Base-by-base conservation (phyloP, 2,329 filamentous ascomycete species). In the Aspergillus spinulosporus region DNA sequence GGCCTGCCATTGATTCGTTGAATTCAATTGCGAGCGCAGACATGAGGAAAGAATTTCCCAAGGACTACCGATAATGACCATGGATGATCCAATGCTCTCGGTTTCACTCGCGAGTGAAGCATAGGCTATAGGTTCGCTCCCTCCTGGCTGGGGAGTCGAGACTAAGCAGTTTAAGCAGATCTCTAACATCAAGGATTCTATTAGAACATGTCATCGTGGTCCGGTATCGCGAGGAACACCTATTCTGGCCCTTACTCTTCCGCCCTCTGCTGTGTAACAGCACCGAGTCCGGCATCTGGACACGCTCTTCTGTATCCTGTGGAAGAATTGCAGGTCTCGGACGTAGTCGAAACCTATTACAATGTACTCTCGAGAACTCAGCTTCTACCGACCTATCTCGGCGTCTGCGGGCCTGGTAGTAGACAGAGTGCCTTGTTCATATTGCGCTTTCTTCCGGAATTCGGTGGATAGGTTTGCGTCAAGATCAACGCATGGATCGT, bases 41-140 rank as follows among this genome's bases (percentile, higher is more conserved):
- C 36, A 14, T 51, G 53, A 46, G 37, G 49, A 37, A 45, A 21
- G 49, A 44, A 45, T 51, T 52, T 4, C 40, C 15, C n/a, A 8
- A 39, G 45, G 14, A 12, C 14, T 52, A 32, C 50, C 50, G 36
- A 52, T n/a, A 42, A 7, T 40, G 50, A 14, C 14, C 11, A 39
- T 37, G 12, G 11, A 15, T 32, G 32, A 37, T 37, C 34, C 34
- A 12, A 37, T 11, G 34, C 7, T 37, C n/a, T 3, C 21, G 21
- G 21, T 21, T 21, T 21, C 21, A 21, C 21, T 21, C 21, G 21
- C 21, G 21, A 21, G 21, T 21, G 21, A 21, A 21, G 21, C 21
- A 21, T 21, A 21, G 21, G 21, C 21, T 21, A 21, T 21, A 21
- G 21, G 21, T 21, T 21, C 21, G 21, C 21, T 21, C 21, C 21